phyloP scores from a whole-genome alignment of 202 grass and related monocot species.

The Digitaria exilis region DNA sequence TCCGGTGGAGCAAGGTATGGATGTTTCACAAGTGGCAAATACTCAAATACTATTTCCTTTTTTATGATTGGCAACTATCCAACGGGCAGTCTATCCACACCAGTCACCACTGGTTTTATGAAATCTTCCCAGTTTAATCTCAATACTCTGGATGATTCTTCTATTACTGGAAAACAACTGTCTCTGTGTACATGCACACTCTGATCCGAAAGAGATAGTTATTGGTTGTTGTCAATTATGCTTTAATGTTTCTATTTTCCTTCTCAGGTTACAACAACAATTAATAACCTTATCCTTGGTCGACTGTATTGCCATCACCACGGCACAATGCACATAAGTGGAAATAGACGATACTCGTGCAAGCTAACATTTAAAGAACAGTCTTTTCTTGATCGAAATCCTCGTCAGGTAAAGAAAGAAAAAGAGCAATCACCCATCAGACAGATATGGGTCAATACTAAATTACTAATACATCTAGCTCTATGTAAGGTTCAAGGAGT shows the following conservation, averaged over 20 bases:
- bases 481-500: constrained; percentile 76
- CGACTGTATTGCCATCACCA: constrained; percentile 81
- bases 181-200: not conserved
- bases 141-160: constrained; percentile 3
- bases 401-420: constrained; percentile 61
- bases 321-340: constrained; percentile 69
- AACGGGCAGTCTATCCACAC: not conserved
- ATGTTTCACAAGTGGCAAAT: constrained; percentile 12
- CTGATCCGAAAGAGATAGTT: constrained; percentile 9
- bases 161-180: constrained; percentile 1
- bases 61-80: constrained; percentile 9
- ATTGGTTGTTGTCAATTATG: constrained; percentile 13
- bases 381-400: constrained; percentile 69
- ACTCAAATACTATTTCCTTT: not conserved
- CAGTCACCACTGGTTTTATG: not conserved
- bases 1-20: constrained; percentile 86
- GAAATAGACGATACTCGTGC: constrained; percentile 66
- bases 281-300: constrained; percentile 83
- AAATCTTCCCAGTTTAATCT: not conserved
- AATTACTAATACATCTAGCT: constrained; percentile 44
- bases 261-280: constrained; percentile 74
- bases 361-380: constrained; percentile 83
- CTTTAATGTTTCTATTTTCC: constrained; percentile 19
- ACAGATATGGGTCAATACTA: constrained; percentile 4
- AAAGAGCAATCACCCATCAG: constrained; percentile 3